Conservation (phyloP, 2,329 filamentous ascomycete species). For the Colletotrichum gloeosporioides region DNA sequence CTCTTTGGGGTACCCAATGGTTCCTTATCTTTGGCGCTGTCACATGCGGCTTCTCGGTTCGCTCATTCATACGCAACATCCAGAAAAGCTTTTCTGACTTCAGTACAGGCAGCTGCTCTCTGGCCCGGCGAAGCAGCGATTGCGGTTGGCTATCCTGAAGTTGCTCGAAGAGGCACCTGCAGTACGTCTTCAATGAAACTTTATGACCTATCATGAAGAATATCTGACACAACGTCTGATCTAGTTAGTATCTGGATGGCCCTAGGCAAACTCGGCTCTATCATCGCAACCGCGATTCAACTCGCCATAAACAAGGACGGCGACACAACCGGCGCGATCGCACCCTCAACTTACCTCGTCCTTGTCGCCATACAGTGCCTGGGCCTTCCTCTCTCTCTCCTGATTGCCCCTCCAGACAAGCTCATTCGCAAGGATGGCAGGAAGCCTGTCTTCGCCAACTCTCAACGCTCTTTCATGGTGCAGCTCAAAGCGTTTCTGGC, state of each 20-base stretch:
- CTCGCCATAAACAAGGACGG: conserved; percentile 52
- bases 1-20: conserved; percentile 10
- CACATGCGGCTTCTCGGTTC: conserved; percentile 1
- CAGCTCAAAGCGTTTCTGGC: conserved; percentile 2
- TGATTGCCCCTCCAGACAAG: conserved; percentile 50
- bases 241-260: conserved; percentile 54
- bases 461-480: conserved; percentile 34
- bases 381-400: conserved; percentile 46
- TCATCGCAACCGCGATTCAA: conserved; percentile 56
- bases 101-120: conserved; percentile 33
- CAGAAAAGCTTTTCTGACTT: background rate
- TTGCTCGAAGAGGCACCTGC: conserved; percentile 47
- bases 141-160: conserved; percentile 33
- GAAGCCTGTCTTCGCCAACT: conserved; percentile 23
- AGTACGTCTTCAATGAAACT: conserved; percentile 22
- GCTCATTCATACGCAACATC: background rate
- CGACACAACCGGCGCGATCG: conserved; percentile 46
- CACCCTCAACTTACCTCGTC: conserved; percentile 44
- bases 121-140: conserved; percentile 42
- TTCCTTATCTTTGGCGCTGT: conserved; percentile 7
- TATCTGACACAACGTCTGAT: background rate
- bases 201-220: background rate
- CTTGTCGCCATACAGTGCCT: conserved; percentile 50
- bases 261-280: conserved; percentile 55
- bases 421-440: conserved; percentile 43